These are phyloP conservation scores for Colletotrichum falcatum DNA, from an alignment of 2,329 filamentous ascomycete species.

Conservation along the genomic window DNA sequence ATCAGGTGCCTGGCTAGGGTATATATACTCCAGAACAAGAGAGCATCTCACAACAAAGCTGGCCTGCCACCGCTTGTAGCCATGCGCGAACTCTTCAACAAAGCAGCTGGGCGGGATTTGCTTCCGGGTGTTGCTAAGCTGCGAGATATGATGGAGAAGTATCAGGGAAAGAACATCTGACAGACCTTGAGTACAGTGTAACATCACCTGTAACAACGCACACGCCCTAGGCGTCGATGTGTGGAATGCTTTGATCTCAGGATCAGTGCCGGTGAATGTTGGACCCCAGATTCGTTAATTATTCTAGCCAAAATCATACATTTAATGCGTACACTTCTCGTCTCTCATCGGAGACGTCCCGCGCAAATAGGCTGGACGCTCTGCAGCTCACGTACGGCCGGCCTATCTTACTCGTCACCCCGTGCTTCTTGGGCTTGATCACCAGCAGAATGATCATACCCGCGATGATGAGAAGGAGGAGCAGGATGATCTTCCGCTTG, in stretches of 20 bases:
- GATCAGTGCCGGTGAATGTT: neutral
- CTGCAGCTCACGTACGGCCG: slow-evolving; percentile 7
- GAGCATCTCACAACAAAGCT: neutral
- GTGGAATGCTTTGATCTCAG: neutral
- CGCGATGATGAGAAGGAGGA: slow-evolving; percentile 86
- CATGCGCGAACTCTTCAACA: slow-evolving; percentile 20
- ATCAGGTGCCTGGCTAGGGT: slow-evolving; percentile 20
- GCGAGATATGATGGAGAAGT: slow-evolving; percentile 7
- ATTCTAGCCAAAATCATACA: slow-evolving; percentile 42
- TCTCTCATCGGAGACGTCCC: slow-evolving; percentile 13
- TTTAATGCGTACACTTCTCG: slow-evolving; percentile 42
- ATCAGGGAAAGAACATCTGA: neutral
- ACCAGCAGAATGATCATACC: slow-evolving; percentile 88
- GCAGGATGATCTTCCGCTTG: slow-evolving; percentile 91
- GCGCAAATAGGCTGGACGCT: neutral
- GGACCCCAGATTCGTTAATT: slow-evolving; percentile 35
- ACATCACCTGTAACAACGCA: neutral
- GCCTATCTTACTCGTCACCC: slow-evolving; percentile 44
- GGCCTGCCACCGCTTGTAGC: slow-evolving; percentile 5
- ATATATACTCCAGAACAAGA: neutral
- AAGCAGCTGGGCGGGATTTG: slow-evolving; percentile 1
- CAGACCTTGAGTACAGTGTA: neutral
- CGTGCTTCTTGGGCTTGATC: slow-evolving; percentile 77
- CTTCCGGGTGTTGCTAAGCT: slow-evolving; percentile 9
- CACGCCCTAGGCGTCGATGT: neutral